Percentiles rank a stretch among this genome's conserved stretches.
phyloP scores from a whole-genome alignment of 2,329 filamentous ascomycete species.

The Thelonectria olida region DNA sequence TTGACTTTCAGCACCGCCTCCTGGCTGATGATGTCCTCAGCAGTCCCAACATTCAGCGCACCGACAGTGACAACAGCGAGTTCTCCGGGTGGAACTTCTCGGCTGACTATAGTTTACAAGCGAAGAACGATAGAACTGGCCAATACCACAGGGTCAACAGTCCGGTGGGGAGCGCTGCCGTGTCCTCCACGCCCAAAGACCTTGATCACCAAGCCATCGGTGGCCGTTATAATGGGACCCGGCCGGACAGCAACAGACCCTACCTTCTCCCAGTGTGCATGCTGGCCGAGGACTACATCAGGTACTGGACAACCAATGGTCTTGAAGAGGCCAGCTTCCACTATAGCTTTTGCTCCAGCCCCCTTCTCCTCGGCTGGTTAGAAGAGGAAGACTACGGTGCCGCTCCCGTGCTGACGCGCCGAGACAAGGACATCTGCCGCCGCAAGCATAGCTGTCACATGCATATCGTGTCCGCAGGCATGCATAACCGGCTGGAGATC shows the following conservation, averaged over 20 bases:
- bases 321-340: conserved; percentile 48
- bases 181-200: conserved; percentile 54
- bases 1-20: conserved; percentile 51
- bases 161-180: conserved; percentile 50
- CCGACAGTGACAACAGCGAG: conserved; percentile 56
- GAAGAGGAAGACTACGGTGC: conserved; percentile 71
- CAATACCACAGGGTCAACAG: conserved; percentile 58
- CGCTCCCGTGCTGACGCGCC: conserved; percentile 61
- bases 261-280: conserved; percentile 46
- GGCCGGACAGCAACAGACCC: conserved; percentile 42
- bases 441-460: conserved; percentile 67
- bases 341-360: conserved; percentile 61
- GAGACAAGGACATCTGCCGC: conserved; percentile 60
- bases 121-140: conserved; percentile 51
- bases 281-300: conserved; percentile 49
- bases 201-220: conserved; percentile 41
- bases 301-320: conserved; percentile 40
- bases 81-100: conserved; percentile 47
- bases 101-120: conserved; percentile 44
- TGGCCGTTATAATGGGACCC: conserved; percentile 38
- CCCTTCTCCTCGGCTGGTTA: conserved; percentile 75
- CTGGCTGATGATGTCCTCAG: conserved; percentile 57
- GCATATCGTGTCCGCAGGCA: conserved; percentile 74
- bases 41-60: conserved; percentile 51
- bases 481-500: conserved; percentile 67